Base-by-base conservation (phyloP, 148 eudicot genomes). In the Tetragonia tetragonoides region DNA sequence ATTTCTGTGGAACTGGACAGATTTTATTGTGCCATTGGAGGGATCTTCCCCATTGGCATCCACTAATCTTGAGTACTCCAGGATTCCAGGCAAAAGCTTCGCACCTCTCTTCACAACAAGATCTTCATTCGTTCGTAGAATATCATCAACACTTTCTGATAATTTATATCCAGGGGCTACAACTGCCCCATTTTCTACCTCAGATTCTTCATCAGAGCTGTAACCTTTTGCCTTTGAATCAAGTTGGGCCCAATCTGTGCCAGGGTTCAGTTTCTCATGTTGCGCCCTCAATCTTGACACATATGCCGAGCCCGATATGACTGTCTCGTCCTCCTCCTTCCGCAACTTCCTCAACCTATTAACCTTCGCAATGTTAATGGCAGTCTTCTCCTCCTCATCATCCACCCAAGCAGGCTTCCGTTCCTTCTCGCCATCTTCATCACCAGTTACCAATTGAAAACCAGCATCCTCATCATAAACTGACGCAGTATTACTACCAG, bases 1-100 rank as follows among this genome's bases (percentile, higher is more conserved):
- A 74, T 95, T 93, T 79, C 95, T 91, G 73, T 95, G 99, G 75
- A 95, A 95, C 81, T 93, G 89, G 47, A 95, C 97, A 12, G 97
- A 88, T 72, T 85, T 89, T 56, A 95, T 86, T 0, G 87, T 84
- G 37, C 82, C 89, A 68, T 62, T 83, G 3, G 94, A 87, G 70
- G 87, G 89, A 62, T 91, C 94, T 65, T 89, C 88, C n/a, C 76
- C 86, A 81, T 90, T 93, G 59, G 92, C 94, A 82, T 91, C 93
- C 11, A 84, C 92, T 78, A 93, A 79, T 72, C 82, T 85, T 18
- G 99, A 88, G 83, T 85, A 90, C 74, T 88, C 97, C 0, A 95
- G 89, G 23, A 83, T 84, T 41, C 97, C 94, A 40, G 97, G 97
- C 77, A 92, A 79, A 75, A 95, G 81, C 84, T 86, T 95, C 5